A percentile compares a stretch with the other conserved stretches of the same genome.
These are phyloP conservation scores for Moelleriella libera DNA, from an alignment of 2,329 filamentous ascomycete genomes.

Conservation along the genomic window DNA sequence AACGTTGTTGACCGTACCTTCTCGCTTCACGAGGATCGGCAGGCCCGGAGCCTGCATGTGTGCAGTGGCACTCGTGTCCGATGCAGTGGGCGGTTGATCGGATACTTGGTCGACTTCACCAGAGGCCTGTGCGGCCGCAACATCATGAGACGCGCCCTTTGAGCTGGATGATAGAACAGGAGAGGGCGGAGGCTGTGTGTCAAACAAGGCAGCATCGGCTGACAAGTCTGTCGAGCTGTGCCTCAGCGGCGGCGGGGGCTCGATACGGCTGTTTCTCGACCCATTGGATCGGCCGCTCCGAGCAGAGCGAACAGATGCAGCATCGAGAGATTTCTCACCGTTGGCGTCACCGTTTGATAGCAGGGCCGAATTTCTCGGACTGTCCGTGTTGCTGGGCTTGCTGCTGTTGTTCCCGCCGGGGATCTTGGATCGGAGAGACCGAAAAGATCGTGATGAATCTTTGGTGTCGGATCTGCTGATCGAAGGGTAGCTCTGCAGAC, in stretches of 20 bases:
- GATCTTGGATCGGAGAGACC: conserved; percentile 79
- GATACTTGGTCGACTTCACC: conserved; percentile 93
- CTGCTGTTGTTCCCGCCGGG: conserved; percentile 44
- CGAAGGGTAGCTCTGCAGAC: conserved; percentile 73
- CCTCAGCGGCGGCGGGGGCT: conserved; percentile 24
- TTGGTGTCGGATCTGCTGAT: conserved; percentile 88
- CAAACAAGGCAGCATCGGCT: conserved; percentile 29
- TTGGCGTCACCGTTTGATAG: conserved; percentile 43
- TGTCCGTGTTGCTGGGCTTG: conserved; percentile 46
- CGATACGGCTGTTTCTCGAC: conserved; percentile 30
- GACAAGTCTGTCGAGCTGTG: conserved; percentile 25
- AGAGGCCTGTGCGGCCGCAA: conserved; percentile 66
- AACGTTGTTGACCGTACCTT: conserved; percentile 55
- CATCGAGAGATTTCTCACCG: conserved; percentile 52
- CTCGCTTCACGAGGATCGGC: conserved; percentile 77
- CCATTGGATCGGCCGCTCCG: conserved; percentile 41
- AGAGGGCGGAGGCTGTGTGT: conserved; percentile 61
- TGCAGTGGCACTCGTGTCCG: conserved; percentile 37
- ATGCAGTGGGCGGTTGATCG: conserved; percentile 66
- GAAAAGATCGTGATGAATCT: conserved; percentile 77
- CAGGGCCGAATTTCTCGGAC: conserved; percentile 62
- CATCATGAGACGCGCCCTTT: conserved; percentile 60
- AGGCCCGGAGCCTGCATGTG: conserved; percentile 61
- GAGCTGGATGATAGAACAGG: conserved; percentile 62
- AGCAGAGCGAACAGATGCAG: conserved; percentile 58